Evolutionary conservation across 371 early-diverging fungal genomes (phyloP), one percentile per base, ranked within the genome.

Genomic region (Saksenaea vasiformis): DNA sequence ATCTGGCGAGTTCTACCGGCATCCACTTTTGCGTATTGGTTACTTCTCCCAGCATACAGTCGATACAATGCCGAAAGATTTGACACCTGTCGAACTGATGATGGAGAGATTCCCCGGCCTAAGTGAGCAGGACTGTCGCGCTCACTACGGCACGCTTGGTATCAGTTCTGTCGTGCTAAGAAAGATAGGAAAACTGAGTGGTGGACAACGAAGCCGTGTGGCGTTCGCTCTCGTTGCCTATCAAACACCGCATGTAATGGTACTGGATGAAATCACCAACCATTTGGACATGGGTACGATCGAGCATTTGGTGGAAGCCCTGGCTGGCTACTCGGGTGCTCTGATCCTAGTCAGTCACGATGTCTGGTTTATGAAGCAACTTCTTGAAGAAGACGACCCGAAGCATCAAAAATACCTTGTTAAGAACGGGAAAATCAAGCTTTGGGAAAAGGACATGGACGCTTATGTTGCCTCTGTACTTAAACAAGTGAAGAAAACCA

Each of bases 241-340:
- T 37, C 80, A 80, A 0, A 72, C 73, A 22, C 90, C 95, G 7
- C 90, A 96, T 68, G 79, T 96, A 9, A 70, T 96, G 31, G 76
- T 93, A 36, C 78, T 93, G 24, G 95, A 95, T 72, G 95, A 95
- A 79, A 90, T 91, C 47, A 93, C 92, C 22, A 95, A 94, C 68
- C 92, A 91, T 63, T 72, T 88, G 66, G 91, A 93, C 79, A 87
- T 93, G 85, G 87, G 86, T 17, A 87, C 87, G 8, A 86, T 91
- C 10, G 87, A 90, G 37, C 82, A 82, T 7, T 60, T 93, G 14
- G 78, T 84, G 5, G 84, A 85, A 10, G 87, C 86, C 0, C 66
- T 93, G 24, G 73, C 78, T 27, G 83, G 72, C 9, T 93, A 76
- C 65, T 60, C 82, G 2, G 87, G 93, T 1, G 88, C 84, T 7